phyloP scores from a whole-genome alignment of 768 basidiomycete genomes.

The Amanita rimosa region DNA sequence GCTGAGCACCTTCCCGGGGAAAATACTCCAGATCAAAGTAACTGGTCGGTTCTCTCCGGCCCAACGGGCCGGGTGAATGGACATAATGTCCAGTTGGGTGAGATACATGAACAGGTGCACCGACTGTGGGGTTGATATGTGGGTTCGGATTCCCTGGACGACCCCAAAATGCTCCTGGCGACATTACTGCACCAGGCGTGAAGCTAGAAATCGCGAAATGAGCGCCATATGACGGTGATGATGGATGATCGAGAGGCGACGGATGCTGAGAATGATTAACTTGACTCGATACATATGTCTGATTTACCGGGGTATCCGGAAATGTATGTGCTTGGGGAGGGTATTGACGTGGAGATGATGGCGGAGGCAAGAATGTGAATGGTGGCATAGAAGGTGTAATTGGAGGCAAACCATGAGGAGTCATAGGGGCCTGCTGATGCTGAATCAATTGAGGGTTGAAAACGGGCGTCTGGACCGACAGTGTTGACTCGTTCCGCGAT shows the following conservation, averaged over 20 bases:
- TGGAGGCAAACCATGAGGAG: conserved; percentile 76
- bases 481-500: conserved; percentile 11
- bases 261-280: conserved; percentile 4
- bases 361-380: conserved; percentile 70
- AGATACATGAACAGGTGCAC: conserved; percentile 28
- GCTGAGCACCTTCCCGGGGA: background rate
- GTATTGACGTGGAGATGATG: conserved; percentile 12
- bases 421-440: conserved; percentile 30
- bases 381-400: conserved; percentile 98
- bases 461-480: conserved; percentile 17
- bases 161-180: conserved; percentile 68
- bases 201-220: conserved; percentile 25
- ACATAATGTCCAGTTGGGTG: background rate
- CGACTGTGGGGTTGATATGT: conserved; percentile 34
- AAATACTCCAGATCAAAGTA: conserved; percentile 8
- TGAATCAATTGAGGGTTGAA: conserved; percentile 21
- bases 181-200: conserved; percentile 65
- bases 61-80: background rate
- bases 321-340: conserved; percentile 8
- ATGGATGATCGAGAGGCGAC: conserved; percentile 8
- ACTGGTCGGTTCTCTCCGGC: conserved; percentile 4
- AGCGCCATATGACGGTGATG: conserved; percentile 3
- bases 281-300: background rate
- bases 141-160: conserved; percentile 35
- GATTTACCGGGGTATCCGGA: background rate